These are phyloP conservation scores for Saccharomyces mikatae DNA, from an alignment of 805 yeast species.

Conservation along the genomic window DNA sequence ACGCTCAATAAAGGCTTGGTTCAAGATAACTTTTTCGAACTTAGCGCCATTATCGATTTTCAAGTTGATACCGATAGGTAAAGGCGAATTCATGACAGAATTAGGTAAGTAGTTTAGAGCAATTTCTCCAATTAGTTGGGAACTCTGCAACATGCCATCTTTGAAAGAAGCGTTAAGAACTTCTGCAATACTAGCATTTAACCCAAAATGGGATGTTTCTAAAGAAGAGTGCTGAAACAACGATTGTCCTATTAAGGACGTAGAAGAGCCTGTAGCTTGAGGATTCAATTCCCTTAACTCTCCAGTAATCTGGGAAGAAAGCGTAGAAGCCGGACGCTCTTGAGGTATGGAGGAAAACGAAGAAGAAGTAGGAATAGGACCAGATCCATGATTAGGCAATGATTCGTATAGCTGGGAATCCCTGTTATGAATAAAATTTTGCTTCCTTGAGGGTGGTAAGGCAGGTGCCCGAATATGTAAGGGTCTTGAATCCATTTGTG, in stretches of 20 bases:
- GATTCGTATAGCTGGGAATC: neutral
- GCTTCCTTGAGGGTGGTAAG: conserved; percentile 53
- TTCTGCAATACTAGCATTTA: conserved; percentile 83
- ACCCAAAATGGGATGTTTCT: conserved; percentile 45
- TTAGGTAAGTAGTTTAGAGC: conserved; percentile 60
- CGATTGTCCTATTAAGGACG: conserved; percentile 20
- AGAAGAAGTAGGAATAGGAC: conserved; percentile 9
- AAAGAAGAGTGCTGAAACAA: conserved; percentile 40
- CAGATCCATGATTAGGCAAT: conserved; percentile 3
- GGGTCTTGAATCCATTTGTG: conserved; percentile 10
- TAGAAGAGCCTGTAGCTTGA: conserved; percentile 38
- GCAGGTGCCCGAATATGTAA: conserved; percentile 39
- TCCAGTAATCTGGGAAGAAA: conserved; percentile 27
- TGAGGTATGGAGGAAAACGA: neutral
- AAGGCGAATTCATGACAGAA: conserved; percentile 16
- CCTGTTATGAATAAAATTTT: conserved; percentile 15
- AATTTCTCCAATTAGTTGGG: conserved; percentile 75
- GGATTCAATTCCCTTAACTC: conserved; percentile 32
- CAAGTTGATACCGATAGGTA: conserved; percentile 39
- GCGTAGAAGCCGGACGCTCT: conserved; percentile 7
- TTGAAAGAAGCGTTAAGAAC: conserved; percentile 65
- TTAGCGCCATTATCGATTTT: conserved; percentile 36
- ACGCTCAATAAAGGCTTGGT: conserved; percentile 46
- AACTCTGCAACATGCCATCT: conserved; percentile 52
- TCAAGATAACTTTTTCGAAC: conserved; percentile 41